Base-by-base conservation (phyloP, 2,329 filamentous ascomycete species). In the Penicillium sp. region DNA sequence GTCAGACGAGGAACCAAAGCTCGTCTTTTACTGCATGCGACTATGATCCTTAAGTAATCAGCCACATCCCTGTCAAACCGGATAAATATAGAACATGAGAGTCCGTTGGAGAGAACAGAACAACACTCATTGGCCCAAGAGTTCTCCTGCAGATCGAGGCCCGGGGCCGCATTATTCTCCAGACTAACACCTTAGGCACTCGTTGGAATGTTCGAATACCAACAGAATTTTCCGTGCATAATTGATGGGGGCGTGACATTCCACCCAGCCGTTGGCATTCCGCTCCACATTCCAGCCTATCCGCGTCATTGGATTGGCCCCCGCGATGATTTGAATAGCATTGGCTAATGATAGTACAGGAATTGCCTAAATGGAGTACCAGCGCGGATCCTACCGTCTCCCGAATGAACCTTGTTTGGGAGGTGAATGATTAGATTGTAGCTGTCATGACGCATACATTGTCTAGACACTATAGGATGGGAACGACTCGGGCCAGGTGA, bases 361-460 rank as follows among this genome's bases (percentile, higher is more conserved):
- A 45, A 33, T n/a, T 39, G 16, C 19, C 7, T 16, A 3, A 26
- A 42, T 42, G 27, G 51, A 48, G 51, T 25, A 33, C 19, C 13
- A 44, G 16, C 37, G 42, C 53, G 45, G 58, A 66, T 65, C 63
- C 54, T 55, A 58, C 56, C 44, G 48, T 57, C 51, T 49, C 47
- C 47, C 54, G 49, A 56, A 39, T 50, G 48, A 53, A 57, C 59
- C 58, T 58, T 56, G 42, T 54, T 55, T 48, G 49, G 51, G 55
- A 16, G 44, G 55, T 58, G 60, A 57, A 62, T 63, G 57, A 62
- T 56, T 59, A 60, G 53, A 55, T 51, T 57, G 57, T 50, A 33
- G 39, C 50, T 37, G 59, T 63, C 65, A 74, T 75, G 72, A 75
- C 72, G 71, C 64, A 69, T 75, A 74, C 69, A 75, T 58, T 67